Evolutionary conservation across 805 yeast genomes (phyloP).

Genomic region (Torulaspora delbrueckii): DNA sequence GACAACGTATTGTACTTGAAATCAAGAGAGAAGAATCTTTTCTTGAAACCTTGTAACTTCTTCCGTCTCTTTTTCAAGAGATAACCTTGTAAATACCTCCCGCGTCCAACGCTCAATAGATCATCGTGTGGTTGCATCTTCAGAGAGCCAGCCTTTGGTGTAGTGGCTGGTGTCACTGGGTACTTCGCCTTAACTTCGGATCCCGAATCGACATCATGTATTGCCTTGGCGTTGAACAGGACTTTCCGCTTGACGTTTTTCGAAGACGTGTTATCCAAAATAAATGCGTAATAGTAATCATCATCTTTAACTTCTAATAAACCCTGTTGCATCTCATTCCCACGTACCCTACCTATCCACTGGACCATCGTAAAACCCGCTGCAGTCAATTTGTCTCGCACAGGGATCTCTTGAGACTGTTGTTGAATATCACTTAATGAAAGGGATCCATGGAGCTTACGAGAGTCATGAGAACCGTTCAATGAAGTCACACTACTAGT

Average conservation of each 20-base stretch:
- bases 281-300: conserved; percentile 72
- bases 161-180: conserved; percentile 16
- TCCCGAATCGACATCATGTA: conserved; percentile 19
- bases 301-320: conserved; percentile 52
- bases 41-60: conserved; percentile 78
- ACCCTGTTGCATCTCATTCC: conserved; percentile 62
- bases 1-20: conserved; percentile 76
- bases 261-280: conserved; percentile 88
- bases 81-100: conserved; percentile 72
- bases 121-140: conserved; percentile 20
- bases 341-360: conserved; percentile 53
- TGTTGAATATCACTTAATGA: conserved; percentile 33
- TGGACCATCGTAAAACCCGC: conserved; percentile 48
- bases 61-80: conserved; percentile 77
- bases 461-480: conserved; percentile 11
- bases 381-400: conserved; percentile 55
- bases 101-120: conserved; percentile 38
- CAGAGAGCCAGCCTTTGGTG: conserved; percentile 15
- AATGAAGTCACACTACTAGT: conserved; percentile 18
- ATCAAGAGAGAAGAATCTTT: conserved; percentile 79
- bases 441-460: conserved; percentile 33
- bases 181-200: conserved; percentile 15
- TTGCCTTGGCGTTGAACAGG: conserved; percentile 51
- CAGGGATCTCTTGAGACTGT: conserved; percentile 39
- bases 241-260: conserved; percentile 80